These are phyloP conservation scores for Lactarius hatsudake DNA, from an alignment of 768 basidiomycete species.

Conservation along the genomic window DNA sequence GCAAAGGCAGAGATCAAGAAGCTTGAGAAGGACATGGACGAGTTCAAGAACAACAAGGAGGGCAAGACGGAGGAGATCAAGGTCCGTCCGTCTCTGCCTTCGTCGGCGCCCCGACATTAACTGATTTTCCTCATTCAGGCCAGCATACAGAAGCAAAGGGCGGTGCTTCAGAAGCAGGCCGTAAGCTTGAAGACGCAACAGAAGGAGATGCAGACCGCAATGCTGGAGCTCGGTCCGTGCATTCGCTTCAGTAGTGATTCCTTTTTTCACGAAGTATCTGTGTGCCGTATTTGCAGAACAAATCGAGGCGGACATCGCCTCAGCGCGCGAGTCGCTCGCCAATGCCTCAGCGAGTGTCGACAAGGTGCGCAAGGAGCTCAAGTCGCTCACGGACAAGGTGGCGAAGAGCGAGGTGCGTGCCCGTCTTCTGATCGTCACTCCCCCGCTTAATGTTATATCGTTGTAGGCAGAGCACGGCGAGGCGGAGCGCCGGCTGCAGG, in stretches of 20 bases:
- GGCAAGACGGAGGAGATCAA: conserved; percentile 94
- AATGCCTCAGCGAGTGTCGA: conserved; percentile 13
- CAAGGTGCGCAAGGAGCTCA: conserved; percentile 20
- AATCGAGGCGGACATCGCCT: conserved; percentile 66
- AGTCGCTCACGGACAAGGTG: conserved; percentile 12
- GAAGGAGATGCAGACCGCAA: conserved; percentile 84
- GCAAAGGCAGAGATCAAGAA: conserved; percentile 79
- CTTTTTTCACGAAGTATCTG: neutral
- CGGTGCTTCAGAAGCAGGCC: conserved; percentile 74
- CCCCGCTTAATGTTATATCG: neutral
- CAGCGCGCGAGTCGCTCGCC: conserved; percentile 14
- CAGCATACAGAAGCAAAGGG: conserved; percentile 78
- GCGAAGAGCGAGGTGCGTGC: conserved; percentile 4
- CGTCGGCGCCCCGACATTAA: neutral
- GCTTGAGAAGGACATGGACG: conserved; percentile 94
- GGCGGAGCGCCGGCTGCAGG: conserved; percentile 69
- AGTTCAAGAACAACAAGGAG: conserved; percentile 99
- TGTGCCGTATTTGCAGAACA: conserved; percentile 55
- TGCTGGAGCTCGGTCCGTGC: conserved; percentile 78
- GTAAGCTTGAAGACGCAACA: conserved; percentile 82
- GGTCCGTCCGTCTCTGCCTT: conserved; percentile 39
- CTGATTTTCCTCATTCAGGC: conserved; percentile 44
- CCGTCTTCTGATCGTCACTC: neutral
- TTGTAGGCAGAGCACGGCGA: conserved; percentile 60
- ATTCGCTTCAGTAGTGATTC: neutral